Evolutionary conservation across 306 rosid species (phyloP), one percentile per base, ranked within the genome.

Genomic region (Fagus crenata): DNA sequence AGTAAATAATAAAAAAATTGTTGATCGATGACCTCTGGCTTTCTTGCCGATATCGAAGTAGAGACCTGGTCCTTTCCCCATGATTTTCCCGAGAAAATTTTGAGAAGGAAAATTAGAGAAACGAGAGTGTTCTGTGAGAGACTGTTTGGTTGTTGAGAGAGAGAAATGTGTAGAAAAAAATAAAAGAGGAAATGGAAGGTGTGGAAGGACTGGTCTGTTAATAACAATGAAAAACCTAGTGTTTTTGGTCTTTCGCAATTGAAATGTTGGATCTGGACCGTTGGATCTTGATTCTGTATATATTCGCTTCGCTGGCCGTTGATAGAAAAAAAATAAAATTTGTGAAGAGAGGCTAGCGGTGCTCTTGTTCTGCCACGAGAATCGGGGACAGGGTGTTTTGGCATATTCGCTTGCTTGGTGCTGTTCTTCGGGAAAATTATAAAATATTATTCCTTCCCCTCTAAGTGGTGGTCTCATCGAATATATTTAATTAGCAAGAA

Each of bases 61-160:
- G 78, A 95, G 95, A 71, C 98, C 98, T 5, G 97, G 98, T 42
- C 98, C 98, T 72, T 90, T 92, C 93, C 78, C 98, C 98, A 90
- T 95, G 83, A 69, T 84, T 84, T 80, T 72, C 54, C 73, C 67
- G 76, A 65, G 83, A 89, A 82, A 84, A 75, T 7, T 9, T 9
- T 7, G 53, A 40, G 69, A 53, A 69, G 75, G 80, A 71, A 82
- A 76, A 42, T 55, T 53, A 65, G 73, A 75, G 80, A 67, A 79
- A 76, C 54, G 64, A 55, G 64, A 36, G 60, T n/a, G 51, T 3
- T 54, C 14, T 43, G 81, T 3, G 39, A 54, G 49, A 22, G 8
- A 8, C 9, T 2, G 40, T 40, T 73, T 32, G 41, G 79, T 54
- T 17, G 12, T 36, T 3, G n/a, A 41, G 67, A 53, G 69, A 14